phyloP scores from a whole-genome alignment of 208 protist species.

The Eutreptiella sp. region DNA sequence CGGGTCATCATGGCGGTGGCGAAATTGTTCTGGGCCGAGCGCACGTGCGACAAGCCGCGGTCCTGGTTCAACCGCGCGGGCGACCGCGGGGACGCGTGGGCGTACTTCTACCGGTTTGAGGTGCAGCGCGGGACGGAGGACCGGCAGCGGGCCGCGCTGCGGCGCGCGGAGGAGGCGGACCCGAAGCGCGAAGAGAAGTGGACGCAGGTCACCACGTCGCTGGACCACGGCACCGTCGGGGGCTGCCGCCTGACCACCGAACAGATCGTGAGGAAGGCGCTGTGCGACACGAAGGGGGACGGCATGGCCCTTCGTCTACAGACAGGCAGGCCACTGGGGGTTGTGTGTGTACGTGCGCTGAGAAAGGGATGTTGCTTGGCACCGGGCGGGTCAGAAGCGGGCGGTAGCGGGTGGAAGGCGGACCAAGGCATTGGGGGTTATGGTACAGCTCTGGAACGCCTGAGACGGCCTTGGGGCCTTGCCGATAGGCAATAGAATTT shows the following conservation, averaged over 20 bases:
- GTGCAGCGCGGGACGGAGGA: slow-evolving; percentile 42
- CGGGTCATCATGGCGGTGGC: slow-evolving; percentile 60
- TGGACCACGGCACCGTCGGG: slow-evolving; percentile 23
- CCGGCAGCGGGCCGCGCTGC: slow-evolving; percentile 38
- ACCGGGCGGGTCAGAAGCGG: too few relatives aligned
- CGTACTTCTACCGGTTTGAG: slow-evolving; percentile 65
- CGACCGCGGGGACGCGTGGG: slow-evolving; percentile 75
- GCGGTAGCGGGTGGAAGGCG: too few relatives aligned
- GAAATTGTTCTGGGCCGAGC: slow-evolving; percentile 61
- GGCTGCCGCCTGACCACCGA: slow-evolving; percentile 5
- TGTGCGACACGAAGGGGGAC: too few relatives aligned
- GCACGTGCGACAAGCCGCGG: slow-evolving; percentile 61
- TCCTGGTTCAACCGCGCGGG: slow-evolving; percentile 62
- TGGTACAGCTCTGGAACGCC: too few relatives aligned
- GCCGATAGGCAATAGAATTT: too few relatives aligned
- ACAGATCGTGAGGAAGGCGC: too few relatives aligned
- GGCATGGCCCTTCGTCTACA: too few relatives aligned
- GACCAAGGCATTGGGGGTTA: too few relatives aligned
- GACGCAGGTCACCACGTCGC: slow-evolving; percentile 46
- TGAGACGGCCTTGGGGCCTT: too few relatives aligned
- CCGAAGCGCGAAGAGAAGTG: slow-evolving; percentile 55
- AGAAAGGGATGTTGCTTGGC: too few relatives aligned
- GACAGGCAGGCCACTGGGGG: too few relatives aligned
- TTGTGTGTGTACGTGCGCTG: too few relatives aligned
- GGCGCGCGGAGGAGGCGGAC: slow-evolving; percentile 40